A percentile compares a stretch with the other conserved stretches of the same genome.
phyloP scores from a whole-genome alignment of 805 yeast genomes.

The Yarrowia divulgata region DNA sequence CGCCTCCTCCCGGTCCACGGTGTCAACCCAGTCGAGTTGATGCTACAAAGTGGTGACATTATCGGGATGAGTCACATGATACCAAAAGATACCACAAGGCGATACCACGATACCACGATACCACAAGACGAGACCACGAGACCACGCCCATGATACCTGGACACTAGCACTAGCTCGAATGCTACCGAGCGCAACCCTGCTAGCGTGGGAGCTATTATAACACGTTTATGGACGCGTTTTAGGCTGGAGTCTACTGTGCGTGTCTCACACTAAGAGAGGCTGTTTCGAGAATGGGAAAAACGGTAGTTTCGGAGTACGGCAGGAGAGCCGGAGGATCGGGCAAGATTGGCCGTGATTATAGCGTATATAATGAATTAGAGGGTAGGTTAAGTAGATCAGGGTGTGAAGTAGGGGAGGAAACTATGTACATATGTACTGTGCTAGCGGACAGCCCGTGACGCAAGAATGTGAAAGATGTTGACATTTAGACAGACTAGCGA shows the following conservation, averaged over 20 bases:
- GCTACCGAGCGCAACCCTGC: neutral
- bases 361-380: neutral
- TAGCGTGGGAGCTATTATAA: conserved; percentile 6
- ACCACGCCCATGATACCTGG: neutral
- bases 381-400: neutral
- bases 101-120: neutral
- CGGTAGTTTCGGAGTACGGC: neutral
- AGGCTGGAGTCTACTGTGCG: conserved; percentile 5
- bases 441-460: too few species aligned
- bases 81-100: too few species aligned
- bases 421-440: neutral
- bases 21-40: conserved; percentile 20
- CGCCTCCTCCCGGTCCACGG: conserved; percentile 32
- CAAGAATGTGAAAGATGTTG: neutral
- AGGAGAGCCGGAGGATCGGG: neutral
- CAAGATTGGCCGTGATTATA: neutral
- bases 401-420: neutral
- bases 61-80: too few species aligned
- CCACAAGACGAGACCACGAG: neutral
- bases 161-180: neutral
- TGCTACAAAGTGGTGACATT: conserved; percentile 4
- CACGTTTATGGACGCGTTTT: conserved; percentile 20
- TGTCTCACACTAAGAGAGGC: neutral
- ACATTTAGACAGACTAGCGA: too few species aligned
- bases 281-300: conserved; percentile 1